phyloP scores from a whole-genome alignment of 2,329 filamentous ascomycete genomes.

The Lithohypha guttulata region DNA sequence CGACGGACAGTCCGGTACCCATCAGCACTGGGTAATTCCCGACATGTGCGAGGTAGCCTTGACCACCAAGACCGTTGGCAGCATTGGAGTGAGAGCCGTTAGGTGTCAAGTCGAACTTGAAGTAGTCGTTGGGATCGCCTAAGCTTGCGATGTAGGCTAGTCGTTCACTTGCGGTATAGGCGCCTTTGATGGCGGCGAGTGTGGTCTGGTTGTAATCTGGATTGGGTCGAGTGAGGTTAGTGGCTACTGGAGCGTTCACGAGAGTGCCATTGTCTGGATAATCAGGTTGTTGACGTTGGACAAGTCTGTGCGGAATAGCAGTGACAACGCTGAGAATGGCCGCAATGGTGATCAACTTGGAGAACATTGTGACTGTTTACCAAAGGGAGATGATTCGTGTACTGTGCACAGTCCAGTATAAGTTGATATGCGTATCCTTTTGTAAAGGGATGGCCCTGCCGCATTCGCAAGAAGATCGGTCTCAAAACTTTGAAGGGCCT shows the following conservation, averaged over 20 bases:
- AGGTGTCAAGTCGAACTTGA: constrained; percentile 13
- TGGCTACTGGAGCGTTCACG: constrained; percentile 8
- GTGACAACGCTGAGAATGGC: constrained; percentile 7
- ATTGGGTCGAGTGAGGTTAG: constrained; percentile 9
- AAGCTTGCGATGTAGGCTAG: constrained; percentile 9
- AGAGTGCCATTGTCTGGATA: constrained; percentile 13
- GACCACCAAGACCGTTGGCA: constrained; percentile 12
- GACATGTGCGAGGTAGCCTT: constrained; percentile 37
- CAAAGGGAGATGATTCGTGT: background rate
- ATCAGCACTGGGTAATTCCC: constrained; percentile 48
- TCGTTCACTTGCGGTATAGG: constrained; percentile 9
- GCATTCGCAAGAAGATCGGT: background rate
- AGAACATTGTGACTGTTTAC: constrained; percentile 5
- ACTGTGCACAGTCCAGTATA: background rate
- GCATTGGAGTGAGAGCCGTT: constrained; percentile 12
- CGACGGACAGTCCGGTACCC: constrained; percentile 41
- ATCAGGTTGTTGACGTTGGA: constrained; percentile 7
- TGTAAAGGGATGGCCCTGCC: background rate
- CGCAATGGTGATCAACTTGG: constrained; percentile 4
- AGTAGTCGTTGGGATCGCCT: constrained; percentile 12
- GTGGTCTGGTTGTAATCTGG: constrained; percentile 7
- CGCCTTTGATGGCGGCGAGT: constrained; percentile 35
- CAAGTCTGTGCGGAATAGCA: constrained; percentile 9
- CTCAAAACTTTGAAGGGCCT: background rate
- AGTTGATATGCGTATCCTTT: background rate